These are phyloP conservation scores for Phytophthora cryptogea DNA, from an alignment of 352 stramenopile species.

Conservation along the genomic window DNA sequence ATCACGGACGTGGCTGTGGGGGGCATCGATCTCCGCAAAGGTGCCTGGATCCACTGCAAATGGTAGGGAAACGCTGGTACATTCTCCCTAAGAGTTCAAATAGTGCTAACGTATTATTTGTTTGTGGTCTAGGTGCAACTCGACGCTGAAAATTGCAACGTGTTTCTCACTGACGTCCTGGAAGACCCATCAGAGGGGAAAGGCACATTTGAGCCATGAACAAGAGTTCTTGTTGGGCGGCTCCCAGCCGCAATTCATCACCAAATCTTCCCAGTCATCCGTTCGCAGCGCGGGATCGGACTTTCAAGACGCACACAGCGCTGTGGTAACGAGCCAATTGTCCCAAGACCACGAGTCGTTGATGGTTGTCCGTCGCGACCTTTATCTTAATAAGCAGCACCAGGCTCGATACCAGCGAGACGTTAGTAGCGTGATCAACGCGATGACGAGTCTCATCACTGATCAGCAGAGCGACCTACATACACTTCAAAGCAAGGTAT, in stretches of 20 bases:
- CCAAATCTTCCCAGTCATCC: constrained; percentile 29
- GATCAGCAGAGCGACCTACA: constrained; percentile 49
- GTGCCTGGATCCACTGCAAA: constrained; percentile 59
- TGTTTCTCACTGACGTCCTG: constrained; percentile 30
- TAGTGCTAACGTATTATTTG: neutral
- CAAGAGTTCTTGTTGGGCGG: constrained; percentile 7
- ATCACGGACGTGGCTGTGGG: constrained; percentile 46
- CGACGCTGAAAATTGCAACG: constrained; percentile 39
- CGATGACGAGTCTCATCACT: constrained; percentile 45
- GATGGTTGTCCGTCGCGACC: constrained; percentile 26
- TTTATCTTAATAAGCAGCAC: constrained; percentile 30
- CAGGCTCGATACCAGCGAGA: constrained; percentile 31
- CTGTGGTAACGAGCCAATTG: constrained; percentile 6
- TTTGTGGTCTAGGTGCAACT: constrained; percentile 32
- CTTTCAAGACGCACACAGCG: neutral
- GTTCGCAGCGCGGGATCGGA: constrained; percentile 5
- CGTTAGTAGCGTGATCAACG: constrained; percentile 47
- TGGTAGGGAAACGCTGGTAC: constrained; percentile 21
- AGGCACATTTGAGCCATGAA: constrained; percentile 19
- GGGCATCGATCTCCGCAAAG: constrained; percentile 48
- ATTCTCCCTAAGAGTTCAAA: neutral
- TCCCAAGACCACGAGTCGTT: constrained; percentile 31
- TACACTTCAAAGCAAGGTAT: constrained; percentile 20
- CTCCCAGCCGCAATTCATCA: constrained; percentile 27
- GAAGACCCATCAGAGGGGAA: constrained; percentile 36